Evolutionary conservation across 768 basidiomycete genomes (phyloP).

Genomic region (Pisolithus orientalis): DNA sequence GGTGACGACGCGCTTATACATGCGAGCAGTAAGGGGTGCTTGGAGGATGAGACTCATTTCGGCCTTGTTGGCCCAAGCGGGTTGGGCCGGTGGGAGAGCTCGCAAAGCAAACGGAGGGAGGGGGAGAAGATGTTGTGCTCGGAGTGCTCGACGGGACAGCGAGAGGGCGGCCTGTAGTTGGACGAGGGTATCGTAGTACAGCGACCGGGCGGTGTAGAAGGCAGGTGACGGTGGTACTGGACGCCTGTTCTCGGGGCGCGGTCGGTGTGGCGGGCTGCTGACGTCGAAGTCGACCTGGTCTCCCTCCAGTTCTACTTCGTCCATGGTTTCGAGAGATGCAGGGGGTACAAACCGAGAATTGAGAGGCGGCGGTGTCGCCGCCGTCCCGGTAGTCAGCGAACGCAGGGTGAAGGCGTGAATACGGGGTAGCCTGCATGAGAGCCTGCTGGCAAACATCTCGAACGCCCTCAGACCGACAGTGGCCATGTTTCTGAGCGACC

Average conservation of each 20-base stretch:
- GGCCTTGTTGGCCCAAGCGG: constrained; percentile 62
- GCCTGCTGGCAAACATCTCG: background rate
- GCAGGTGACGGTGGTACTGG: constrained; percentile 57
- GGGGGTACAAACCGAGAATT: constrained; percentile 19
- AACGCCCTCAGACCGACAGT: background rate
- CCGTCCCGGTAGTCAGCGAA: constrained; percentile 6
- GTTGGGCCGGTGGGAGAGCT: constrained; percentile 49
- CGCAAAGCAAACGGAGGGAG: constrained; percentile 65
- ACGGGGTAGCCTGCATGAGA: constrained; percentile 2
- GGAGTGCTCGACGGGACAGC: constrained; percentile 53
- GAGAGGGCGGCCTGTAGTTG: constrained; percentile 60
- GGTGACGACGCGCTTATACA: constrained; percentile 58
- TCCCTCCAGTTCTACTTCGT: background rate
- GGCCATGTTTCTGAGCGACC: background rate
- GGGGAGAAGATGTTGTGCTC: constrained; percentile 64
- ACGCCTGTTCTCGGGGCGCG: background rate
- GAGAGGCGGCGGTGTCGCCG: background rate
- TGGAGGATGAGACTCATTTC: constrained; percentile 56
- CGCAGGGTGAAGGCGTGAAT: constrained; percentile 4
- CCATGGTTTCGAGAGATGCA: constrained; percentile 14
- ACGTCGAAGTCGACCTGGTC: background rate
- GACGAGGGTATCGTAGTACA: constrained; percentile 67
- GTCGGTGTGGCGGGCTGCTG: background rate
- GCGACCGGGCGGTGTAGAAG: constrained; percentile 78
- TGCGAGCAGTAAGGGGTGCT: constrained; percentile 56